Percentiles rank a stretch among this genome's conserved stretches.
Conservation (phyloP, 2,329 filamentous ascomycete species). For the Fusarium haematococcum region DNA sequence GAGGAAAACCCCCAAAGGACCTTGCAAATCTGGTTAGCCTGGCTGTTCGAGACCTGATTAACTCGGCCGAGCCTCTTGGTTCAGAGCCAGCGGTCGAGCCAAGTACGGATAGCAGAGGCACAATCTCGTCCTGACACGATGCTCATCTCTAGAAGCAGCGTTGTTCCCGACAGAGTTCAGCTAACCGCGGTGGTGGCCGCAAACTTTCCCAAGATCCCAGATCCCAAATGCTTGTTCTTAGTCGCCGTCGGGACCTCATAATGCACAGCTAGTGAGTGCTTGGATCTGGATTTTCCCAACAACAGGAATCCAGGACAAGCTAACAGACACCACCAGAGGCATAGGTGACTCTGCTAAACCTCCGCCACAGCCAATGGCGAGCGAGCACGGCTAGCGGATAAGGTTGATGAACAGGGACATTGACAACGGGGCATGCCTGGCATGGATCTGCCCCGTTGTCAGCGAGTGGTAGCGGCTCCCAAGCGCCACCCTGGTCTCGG, state of each 20-base stretch:
- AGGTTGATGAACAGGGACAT: conserved; percentile 32
- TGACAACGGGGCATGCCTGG: conserved; percentile 26
- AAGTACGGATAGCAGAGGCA: not conserved
- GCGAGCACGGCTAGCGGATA: conserved; percentile 17
- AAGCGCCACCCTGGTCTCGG: conserved; percentile 23
- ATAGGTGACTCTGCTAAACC: conserved; percentile 10
- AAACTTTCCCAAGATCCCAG: conserved; percentile 9
- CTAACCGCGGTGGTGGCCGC: conserved; percentile 8
- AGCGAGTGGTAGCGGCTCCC: conserved; percentile 21
- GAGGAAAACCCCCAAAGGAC: not conserved
- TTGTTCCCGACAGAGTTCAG: conserved; percentile 2
- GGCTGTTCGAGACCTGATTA: not conserved
- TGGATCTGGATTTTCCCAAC: conserved; percentile 34
- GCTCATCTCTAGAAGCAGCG: conserved; percentile 9
- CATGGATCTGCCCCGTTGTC: conserved; percentile 34
- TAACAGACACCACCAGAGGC: not conserved
- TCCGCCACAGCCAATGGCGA: conserved; percentile 23
- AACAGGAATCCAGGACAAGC: conserved; percentile 17
- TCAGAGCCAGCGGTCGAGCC: not conserved
- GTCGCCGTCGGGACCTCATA: conserved; percentile 11
- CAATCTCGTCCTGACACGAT: conserved; percentile 8
- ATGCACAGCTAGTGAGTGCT: conserved; percentile 8
- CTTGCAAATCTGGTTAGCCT: not conserved
- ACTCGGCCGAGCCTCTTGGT: not conserved
- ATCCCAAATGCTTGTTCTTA: conserved; percentile 1